These are phyloP conservation scores for Lactarius sp. DNA, from an alignment of 768 basidiomycete species.

Conservation along the genomic window DNA sequence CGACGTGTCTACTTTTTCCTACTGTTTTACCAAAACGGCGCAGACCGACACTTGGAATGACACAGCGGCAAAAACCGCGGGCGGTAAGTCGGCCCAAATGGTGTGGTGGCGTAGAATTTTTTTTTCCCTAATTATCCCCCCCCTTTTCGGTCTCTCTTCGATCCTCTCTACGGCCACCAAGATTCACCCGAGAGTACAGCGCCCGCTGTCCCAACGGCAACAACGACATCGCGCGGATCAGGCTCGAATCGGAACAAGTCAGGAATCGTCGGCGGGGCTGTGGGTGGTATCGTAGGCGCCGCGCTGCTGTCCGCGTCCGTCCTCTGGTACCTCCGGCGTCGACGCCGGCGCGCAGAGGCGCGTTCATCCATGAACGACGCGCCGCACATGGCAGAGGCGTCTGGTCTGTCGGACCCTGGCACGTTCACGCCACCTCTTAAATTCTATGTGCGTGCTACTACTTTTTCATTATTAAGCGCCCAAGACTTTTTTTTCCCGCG, in stretches of 20 bases:
- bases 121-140: neutral
- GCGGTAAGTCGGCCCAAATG: neutral
- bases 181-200: constrained; percentile 5
- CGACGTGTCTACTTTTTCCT: neutral
- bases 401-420: neutral
- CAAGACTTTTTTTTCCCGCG: too few relatives aligned
- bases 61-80: neutral
- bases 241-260: neutral
- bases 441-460: constrained; percentile 4
- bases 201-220: neutral
- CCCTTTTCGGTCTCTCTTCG: neutral
- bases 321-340: neutral
- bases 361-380: neutral
- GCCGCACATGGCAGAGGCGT: neutral
- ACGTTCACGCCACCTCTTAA: neutral
- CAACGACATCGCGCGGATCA: neutral
- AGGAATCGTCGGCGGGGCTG: constrained; percentile 1
- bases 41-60: neutral
- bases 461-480: neutral
- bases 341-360: neutral
- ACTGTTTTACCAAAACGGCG: neutral
- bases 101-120: neutral
- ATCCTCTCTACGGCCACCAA: neutral
- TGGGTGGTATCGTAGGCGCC: neutral
- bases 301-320: neutral